Percentiles rank a stretch among this genome's conserved stretches.
These are phyloP conservation scores for Vaccinium darrowii DNA, from an alignment of 148 eudicot species.

Conservation along the genomic window DNA sequence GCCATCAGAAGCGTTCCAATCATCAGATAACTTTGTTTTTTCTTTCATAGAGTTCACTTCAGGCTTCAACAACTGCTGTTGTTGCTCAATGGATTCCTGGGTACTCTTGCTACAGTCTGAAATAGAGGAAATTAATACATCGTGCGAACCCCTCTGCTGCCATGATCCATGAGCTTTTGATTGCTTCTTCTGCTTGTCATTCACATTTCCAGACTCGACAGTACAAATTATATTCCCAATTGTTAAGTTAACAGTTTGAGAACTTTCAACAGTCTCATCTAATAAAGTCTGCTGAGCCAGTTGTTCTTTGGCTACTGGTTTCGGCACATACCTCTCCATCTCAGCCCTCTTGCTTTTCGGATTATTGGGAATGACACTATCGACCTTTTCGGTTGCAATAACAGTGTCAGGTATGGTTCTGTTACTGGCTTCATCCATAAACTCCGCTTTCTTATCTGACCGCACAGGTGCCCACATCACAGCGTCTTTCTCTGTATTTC, in stretches of 20 bases:
- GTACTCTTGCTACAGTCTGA: constrained; percentile 31
- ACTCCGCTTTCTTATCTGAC: constrained; percentile 52
- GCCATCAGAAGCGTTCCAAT: constrained; percentile 36
- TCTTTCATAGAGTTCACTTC: constrained; percentile 25
- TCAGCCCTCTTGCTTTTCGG: constrained; percentile 87
- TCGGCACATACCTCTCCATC: constrained; percentile 93
- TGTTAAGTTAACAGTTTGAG: constrained; percentile 22
- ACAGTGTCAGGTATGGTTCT: constrained; percentile 33
- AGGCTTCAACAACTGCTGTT: constrained; percentile 22
- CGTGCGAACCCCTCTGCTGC: constrained; percentile 54
- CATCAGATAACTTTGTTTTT: constrained; percentile 27
- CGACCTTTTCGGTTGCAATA: constrained; percentile 32
- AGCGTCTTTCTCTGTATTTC: constrained; percentile 54
- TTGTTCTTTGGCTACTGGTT: constrained; percentile 84
- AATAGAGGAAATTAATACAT: constrained; percentile 24
- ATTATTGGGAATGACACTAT: constrained; percentile 42
- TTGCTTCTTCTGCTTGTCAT: constrained; percentile 41
- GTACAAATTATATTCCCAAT: constrained; percentile 24
- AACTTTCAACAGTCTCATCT: constrained; percentile 39
- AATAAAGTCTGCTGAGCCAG: constrained; percentile 59
- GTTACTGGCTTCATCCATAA: constrained; percentile 31
- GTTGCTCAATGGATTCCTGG: constrained; percentile 28
- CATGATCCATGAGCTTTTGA: constrained; percentile 56
- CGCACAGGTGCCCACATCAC: constrained; percentile 93
- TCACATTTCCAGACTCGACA: constrained; percentile 38